phyloP scores from a whole-genome alignment of 345 rosid genomes.

The Euphorbia tirucalli region DNA sequence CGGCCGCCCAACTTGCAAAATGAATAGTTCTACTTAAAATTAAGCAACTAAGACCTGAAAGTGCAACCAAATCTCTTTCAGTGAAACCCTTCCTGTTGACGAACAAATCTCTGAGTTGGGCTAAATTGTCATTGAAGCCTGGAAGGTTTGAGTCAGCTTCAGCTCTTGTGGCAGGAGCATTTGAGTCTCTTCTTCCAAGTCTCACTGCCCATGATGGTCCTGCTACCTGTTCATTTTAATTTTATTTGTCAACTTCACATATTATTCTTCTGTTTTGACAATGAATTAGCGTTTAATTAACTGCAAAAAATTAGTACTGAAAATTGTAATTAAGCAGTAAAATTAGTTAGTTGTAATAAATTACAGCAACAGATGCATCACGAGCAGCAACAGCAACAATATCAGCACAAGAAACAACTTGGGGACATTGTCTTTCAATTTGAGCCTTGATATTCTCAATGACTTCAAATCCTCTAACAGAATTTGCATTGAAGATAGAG shows the following conservation, averaged over 20 bases:
- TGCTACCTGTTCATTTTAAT: background rate
- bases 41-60: too few species aligned
- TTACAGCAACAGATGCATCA: slow-evolving; percentile 30
- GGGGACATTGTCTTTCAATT: slow-evolving; percentile 22
- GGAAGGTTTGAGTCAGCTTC: slow-evolving; percentile 1
- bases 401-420: slow-evolving; percentile 34
- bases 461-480: slow-evolving; percentile 34
- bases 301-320: too few species aligned
- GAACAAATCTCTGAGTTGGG: background rate
- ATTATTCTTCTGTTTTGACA: too few species aligned
- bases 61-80: slow-evolving; percentile 12
- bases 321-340: too few species aligned
- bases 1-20: too few species aligned
- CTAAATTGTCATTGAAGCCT: background rate
- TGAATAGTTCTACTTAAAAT: too few species aligned
- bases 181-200: slow-evolving; percentile 6
- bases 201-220: slow-evolving; percentile 9
- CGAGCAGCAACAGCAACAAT: slow-evolving; percentile 34
- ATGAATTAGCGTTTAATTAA: too few species aligned
- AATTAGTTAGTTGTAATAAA: too few species aligned
- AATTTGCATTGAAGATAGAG: slow-evolving; percentile 16
- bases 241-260: too few species aligned
- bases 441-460: slow-evolving; percentile 32
- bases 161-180: background rate
- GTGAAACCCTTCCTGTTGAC: background rate